Conservation (phyloP, 805 yeast genomes). For the Candida silvicultrix region DNA sequence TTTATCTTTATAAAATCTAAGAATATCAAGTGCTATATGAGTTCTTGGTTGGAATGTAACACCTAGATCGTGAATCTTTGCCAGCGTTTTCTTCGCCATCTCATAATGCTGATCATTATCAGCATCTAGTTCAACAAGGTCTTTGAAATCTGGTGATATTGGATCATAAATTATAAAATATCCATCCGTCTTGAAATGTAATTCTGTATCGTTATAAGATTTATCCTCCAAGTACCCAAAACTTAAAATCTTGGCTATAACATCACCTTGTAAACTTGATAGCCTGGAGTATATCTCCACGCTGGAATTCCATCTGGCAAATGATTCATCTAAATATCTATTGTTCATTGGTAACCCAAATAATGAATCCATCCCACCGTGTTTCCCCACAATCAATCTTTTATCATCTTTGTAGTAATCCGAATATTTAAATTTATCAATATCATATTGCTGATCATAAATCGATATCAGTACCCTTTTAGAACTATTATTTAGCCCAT, state of each 20-base stretch:
- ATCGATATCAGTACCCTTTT: constrained; percentile 14
- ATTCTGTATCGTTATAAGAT: constrained; percentile 8
- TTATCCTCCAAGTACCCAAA: constrained; percentile 22
- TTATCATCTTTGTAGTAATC: constrained; percentile 17
- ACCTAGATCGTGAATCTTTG: constrained; percentile 14
- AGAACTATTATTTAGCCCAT: neutral
- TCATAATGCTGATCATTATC: constrained; percentile 9
- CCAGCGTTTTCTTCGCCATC: constrained; percentile 9
- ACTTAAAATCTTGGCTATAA: constrained; percentile 17
- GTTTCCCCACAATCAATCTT: constrained; percentile 7
- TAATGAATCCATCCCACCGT: constrained; percentile 2
- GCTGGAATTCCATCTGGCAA: constrained; percentile 15
- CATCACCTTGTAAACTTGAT: constrained; percentile 15
- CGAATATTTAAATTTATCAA: neutral
- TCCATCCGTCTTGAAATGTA: constrained; percentile 22
- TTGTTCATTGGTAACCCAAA: neutral
- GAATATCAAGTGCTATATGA: constrained; percentile 9
- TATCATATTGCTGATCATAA: constrained; percentile 12
- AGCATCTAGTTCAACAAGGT: constrained; percentile 9
- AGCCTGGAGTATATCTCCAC: constrained; percentile 16
- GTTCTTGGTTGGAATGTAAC: constrained; percentile 17
- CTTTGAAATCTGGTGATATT: constrained; percentile 9
- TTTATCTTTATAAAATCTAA: constrained; percentile 13
- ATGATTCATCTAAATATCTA: neutral
- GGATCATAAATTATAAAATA: constrained; percentile 21